These are phyloP conservation scores for Diaporthe longicolla DNA, from an alignment of 2,329 filamentous ascomycete species.

Conservation along the genomic window DNA sequence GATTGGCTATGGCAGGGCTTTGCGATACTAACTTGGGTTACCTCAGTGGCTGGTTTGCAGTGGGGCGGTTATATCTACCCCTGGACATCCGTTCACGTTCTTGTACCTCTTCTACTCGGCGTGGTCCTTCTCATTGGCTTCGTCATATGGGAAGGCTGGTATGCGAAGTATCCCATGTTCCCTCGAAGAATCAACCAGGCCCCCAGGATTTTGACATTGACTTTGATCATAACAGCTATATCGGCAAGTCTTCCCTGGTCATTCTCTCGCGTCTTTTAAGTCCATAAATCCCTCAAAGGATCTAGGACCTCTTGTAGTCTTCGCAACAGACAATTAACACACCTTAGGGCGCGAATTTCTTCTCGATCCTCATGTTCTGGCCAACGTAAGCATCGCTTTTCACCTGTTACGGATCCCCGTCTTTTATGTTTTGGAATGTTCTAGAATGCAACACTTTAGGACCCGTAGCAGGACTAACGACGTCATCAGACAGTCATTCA, in stretches of 20 bases:
- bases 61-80: conserved; percentile 56
- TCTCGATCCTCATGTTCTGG: conserved; percentile 72
- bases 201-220: conserved; percentile 65
- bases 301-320: background rate
- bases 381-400: too few relatives aligned
- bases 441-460: too few relatives aligned
- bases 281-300: background rate
- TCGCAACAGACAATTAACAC: background rate
- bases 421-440: too few relatives aligned
- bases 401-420: too few relatives aligned
- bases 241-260: conserved; percentile 49
- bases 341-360: conserved; percentile 66
- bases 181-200: conserved; percentile 57
- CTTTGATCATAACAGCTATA: conserved; percentile 70
- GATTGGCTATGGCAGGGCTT: too few relatives aligned
- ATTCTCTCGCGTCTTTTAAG: background rate
- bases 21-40: background rate
- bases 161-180: conserved; percentile 59
- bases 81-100: conserved; percentile 55
- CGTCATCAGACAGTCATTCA: conserved; percentile 76
- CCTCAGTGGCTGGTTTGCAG: conserved; percentile 59
- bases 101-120: conserved; percentile 58
- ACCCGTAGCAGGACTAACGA: too few relatives aligned
- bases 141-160: conserved; percentile 54
- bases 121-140: conserved; percentile 54